Conservation (phyloP, 805 yeast genomes). For the Candida sakaeoensis region DNA sequence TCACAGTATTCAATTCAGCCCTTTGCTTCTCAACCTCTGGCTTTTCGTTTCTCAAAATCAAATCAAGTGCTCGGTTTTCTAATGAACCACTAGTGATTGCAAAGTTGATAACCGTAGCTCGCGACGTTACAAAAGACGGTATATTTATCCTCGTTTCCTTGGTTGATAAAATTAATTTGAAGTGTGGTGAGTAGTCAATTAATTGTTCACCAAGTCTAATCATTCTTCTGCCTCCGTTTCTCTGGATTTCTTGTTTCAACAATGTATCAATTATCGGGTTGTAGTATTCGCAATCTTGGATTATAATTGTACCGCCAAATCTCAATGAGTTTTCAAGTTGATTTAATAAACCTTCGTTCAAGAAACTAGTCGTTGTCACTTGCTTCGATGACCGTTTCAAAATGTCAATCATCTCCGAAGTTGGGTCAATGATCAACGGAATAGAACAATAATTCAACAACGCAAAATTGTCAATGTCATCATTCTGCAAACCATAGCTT, state of each 20-base stretch:
- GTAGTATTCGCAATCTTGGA: slow-evolving; percentile 75
- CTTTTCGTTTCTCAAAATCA: slow-evolving; percentile 47
- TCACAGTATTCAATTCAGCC: slow-evolving; percentile 48
- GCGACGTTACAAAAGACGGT: slow-evolving; percentile 54
- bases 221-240: slow-evolving; percentile 66
- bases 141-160: slow-evolving; percentile 48
- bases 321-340: slow-evolving; percentile 76
- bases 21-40: slow-evolving; percentile 69
- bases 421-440: slow-evolving; percentile 75
- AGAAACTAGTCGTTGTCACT: slow-evolving; percentile 61
- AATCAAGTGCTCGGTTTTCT: slow-evolving; percentile 58
- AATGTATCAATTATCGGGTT: slow-evolving; percentile 72
- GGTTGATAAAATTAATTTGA: slow-evolving; percentile 59
- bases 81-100: slow-evolving; percentile 67
- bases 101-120: slow-evolving; percentile 66
- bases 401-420: slow-evolving; percentile 42
- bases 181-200: slow-evolving; percentile 64
- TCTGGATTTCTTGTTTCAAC: slow-evolving; percentile 54
- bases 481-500: slow-evolving; percentile 49
- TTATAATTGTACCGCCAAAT: slow-evolving; percentile 73
- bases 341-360: slow-evolving; percentile 61
- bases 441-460: slow-evolving; percentile 40
- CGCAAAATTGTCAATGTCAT: slow-evolving; percentile 62
- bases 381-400: slow-evolving; percentile 24
- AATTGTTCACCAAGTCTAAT: slow-evolving; percentile 59